Percentiles rank a stretch among this genome's conserved stretches.
These are phyloP conservation scores for Jasminum sambac DNA, from an alignment of 257 asterid species.

Conservation along the genomic window DNA sequence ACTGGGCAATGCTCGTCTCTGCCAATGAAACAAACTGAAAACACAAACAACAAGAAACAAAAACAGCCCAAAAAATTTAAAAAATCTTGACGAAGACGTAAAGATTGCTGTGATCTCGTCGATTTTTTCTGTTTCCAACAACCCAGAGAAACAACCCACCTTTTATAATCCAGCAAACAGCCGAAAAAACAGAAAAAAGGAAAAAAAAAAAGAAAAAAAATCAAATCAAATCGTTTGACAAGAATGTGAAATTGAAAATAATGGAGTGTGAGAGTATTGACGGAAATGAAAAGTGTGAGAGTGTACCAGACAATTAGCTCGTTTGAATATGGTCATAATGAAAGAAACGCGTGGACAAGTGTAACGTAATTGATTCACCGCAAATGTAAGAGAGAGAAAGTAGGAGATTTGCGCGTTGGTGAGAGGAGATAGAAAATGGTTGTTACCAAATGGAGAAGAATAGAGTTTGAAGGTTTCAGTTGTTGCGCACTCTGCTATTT, in stretches of 20 bases:
- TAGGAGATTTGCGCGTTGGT: conserved; percentile 37
- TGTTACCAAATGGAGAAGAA: conserved; percentile 20
- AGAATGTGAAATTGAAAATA: not conserved
- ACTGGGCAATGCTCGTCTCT: conserved; percentile 47
- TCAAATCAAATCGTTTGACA: not conserved
- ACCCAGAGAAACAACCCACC: conserved; percentile 21
- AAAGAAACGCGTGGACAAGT: conserved; percentile 33
- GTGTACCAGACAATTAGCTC: conserved; percentile 34
- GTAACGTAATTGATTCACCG: conserved; percentile 29
- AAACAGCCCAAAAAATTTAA: conserved; percentile 23
- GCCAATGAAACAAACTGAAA: conserved; percentile 50
- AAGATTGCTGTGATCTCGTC: not conserved
- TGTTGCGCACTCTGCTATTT: conserved; percentile 6
- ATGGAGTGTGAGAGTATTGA: conserved; percentile 6
- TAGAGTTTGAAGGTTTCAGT: not conserved
- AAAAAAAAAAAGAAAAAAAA: not conserved
- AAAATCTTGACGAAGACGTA: conserved; percentile 1
- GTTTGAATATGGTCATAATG: conserved; percentile 41
- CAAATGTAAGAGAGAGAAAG: conserved; percentile 41
- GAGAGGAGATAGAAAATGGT: conserved; percentile 32
- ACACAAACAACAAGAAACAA: conserved; percentile 10
- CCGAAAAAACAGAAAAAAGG: too few relatives aligned
- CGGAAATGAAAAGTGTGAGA: not conserved
- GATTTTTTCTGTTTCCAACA: conserved; percentile 10
- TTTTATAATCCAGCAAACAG: conserved; percentile 33